A percentile compares a stretch with the other conserved stretches of the same genome.
Conservation (phyloP, 108 stramenopile species). For the Cyclotella sp. region DNA sequence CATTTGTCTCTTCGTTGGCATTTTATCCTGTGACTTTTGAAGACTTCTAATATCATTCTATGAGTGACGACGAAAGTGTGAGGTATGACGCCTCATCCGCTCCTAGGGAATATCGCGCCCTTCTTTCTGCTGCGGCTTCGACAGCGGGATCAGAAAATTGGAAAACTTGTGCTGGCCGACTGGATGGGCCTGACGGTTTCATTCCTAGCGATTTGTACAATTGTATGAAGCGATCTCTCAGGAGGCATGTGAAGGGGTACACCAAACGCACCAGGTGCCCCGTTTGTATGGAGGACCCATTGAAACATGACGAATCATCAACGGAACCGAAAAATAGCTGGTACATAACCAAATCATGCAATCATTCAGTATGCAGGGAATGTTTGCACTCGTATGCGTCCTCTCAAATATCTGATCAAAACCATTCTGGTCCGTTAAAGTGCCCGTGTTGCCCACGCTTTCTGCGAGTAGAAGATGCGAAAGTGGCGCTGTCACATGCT, state of each 20-base stretch:
- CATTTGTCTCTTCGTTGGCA: too few relatives aligned
- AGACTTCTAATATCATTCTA: background rate
- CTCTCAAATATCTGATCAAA: constrained; percentile 57
- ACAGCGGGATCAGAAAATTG: constrained; percentile 46
- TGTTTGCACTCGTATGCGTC: constrained; percentile 65
- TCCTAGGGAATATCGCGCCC: constrained; percentile 38
- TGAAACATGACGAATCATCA: background rate
- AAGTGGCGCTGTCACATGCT: constrained; percentile 44
- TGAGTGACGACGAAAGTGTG: background rate
- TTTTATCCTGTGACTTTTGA: too few relatives aligned
- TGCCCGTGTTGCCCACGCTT: constrained; percentile 69
- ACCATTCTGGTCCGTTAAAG: constrained; percentile 68
- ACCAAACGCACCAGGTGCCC: constrained; percentile 29
- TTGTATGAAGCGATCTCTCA: constrained; percentile 38
- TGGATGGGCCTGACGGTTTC: constrained; percentile 47
- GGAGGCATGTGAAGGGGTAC: constrained; percentile 21
- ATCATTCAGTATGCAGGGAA: constrained; percentile 65
- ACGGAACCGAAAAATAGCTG: constrained; percentile 50
- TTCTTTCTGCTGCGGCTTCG: constrained; percentile 39
- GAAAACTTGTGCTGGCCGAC: constrained; percentile 40
- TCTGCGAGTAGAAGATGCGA: constrained; percentile 64
- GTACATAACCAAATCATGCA: constrained; percentile 66
- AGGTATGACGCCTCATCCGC: background rate
- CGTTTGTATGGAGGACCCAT: constrained; percentile 48
- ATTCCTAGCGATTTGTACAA: constrained; percentile 27